Percentiles rank a stretch among this genome's conserved stretches.
Evolutionary conservation across 148 eudicot genomes (phyloP).

Genomic region (Fagopyrum homotropicum): DNA sequence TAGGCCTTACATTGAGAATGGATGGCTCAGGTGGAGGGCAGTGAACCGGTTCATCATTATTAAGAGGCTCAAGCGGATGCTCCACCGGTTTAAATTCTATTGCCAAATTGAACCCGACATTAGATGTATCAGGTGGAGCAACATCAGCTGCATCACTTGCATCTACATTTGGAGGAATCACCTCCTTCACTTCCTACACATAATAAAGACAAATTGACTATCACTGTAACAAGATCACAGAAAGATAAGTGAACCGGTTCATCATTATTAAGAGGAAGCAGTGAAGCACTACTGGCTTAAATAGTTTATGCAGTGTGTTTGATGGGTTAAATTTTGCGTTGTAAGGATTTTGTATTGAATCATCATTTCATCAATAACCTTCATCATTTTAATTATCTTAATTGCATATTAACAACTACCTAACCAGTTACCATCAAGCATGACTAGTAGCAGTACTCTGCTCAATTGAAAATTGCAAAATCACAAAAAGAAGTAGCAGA

Average conservation of each 20-base stretch:
- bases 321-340: too few species aligned
- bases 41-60: constrained; percentile 67
- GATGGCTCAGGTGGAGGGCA: constrained; percentile 94
- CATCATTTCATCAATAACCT: too few species aligned
- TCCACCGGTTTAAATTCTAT: constrained; percentile 84
- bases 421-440: background rate
- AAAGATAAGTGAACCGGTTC: too few species aligned
- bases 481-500: background rate
- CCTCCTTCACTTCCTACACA: constrained; percentile 46
- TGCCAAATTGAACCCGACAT: constrained; percentile 50
- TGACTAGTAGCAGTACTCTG: background rate
- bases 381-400: too few species aligned
- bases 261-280: too few species aligned
- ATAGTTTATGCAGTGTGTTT: too few species aligned
- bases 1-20: constrained; percentile 68
- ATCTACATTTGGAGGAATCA: constrained; percentile 33
- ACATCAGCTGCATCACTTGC: constrained; percentile 21
- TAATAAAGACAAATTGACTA: background rate
- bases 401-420: background rate
- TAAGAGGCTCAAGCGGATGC: constrained; percentile 71
- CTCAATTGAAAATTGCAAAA: background rate
- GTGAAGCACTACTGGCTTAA: too few species aligned
- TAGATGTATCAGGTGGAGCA: constrained; percentile 23
- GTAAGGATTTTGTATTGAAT: background rate
- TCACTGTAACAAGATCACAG: background rate